Evolutionary conservation across 75 land plant species (phyloP).

Genomic region (Picea glauca): DNA sequence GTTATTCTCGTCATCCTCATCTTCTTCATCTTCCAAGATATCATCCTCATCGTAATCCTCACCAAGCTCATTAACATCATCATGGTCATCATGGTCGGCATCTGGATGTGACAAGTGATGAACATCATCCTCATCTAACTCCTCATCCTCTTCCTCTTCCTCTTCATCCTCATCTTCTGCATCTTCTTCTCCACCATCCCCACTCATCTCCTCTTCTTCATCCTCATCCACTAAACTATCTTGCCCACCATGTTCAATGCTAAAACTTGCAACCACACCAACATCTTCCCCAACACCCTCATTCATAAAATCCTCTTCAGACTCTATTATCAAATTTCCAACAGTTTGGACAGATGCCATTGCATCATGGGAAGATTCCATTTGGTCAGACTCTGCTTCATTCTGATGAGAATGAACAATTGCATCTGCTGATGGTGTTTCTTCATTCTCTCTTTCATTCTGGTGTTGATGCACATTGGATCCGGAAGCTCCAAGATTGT

Average conservation of each 20-base stretch:
- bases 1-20: constrained; percentile 93
- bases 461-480: not conserved
- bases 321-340: constrained; percentile 33
- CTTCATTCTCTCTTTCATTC: constrained; percentile 17
- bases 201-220: constrained; percentile 84
- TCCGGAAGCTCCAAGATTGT: constrained; percentile 1
- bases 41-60: constrained; percentile 98
- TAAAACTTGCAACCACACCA: constrained; percentile 59
- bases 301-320: constrained; percentile 87
- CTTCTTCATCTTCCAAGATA: constrained; percentile 85
- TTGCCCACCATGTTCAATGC: constrained; percentile 64
- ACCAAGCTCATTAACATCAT: constrained; percentile 71
- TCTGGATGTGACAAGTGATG: constrained; percentile 94
- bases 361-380: constrained; percentile 30
- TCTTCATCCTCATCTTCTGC: constrained; percentile 49
- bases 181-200: constrained; percentile 69
- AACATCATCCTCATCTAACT: constrained; percentile 89
- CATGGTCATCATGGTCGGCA: constrained; percentile 96
- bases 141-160: constrained; percentile 87
- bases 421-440: constrained; percentile 26
- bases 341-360: constrained; percentile 50
- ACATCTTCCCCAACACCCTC: constrained; percentile 73
- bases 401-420: constrained; percentile 32
- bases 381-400: constrained; percentile 22
- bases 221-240: constrained; percentile 69